Evolutionary conservation across 140 eudicot genomes (phyloP), one percentile per base, ranked within the genome.

Genomic region (Flaveria floridana): DNA sequence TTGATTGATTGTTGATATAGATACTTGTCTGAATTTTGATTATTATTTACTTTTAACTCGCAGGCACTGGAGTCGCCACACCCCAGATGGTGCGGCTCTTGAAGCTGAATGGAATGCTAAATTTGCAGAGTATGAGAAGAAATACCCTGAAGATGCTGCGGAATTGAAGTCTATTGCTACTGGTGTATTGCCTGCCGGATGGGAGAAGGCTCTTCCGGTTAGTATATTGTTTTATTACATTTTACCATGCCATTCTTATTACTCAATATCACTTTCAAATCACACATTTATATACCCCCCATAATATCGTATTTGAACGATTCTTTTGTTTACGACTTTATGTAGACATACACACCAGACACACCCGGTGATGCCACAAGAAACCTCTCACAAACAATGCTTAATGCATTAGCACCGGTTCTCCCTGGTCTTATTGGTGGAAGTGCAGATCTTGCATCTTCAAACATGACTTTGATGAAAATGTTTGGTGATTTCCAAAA

Each of bases 181-280:
- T 4, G 98, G 96, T 50, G 86, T 80, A 65, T 76, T 89, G 3
- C 96, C 98, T 5, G 79, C 88, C 37, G 98, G 96, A 16, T 92
- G 98, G 98, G 98, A 92, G 75, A 89, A 86, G 56, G 90, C 98
- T 79, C 92, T 92, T 78, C 98, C 98, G 7, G 98, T 92, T 23
- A 87, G 97, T 84, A 39, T 23, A 57, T 9, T 23, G 2, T 59
- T 59, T 9, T 59, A 21, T 58, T 21, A 41, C 72, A 67, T 67
- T 12, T 34, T 34, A 34, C 41, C 6, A 34, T 34, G 41, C 6
- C 41, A 34, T 34, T 34, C 41, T 34, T 5, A 34, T 34, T 34
- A 34, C 41, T 34, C 41, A 34, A 34, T 55, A 19, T 67, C 23
- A 23, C 26, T 16, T 47, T 44, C 1, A 41, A 37, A 47, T 56